Evolutionary conservation across 2,329 filamentous ascomycete species (phyloP), one percentile per base, ranked within the genome.

Genomic region (Ophiocordyceps camponoti-leonardi): DNA sequence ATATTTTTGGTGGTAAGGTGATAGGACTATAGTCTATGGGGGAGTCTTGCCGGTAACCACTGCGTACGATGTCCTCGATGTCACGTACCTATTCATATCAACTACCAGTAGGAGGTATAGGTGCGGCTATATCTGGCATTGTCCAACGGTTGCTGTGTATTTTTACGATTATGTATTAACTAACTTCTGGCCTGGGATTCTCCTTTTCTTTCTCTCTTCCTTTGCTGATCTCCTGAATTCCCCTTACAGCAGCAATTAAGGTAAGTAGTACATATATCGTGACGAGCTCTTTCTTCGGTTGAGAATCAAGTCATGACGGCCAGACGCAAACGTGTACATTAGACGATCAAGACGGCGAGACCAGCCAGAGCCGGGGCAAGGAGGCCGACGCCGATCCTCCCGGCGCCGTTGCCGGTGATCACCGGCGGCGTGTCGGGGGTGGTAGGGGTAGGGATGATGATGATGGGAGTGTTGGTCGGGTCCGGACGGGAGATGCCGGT

Each of bases 311-410:
- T n/a, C n/a, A n/a, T n/a, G n/a, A n/a, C n/a, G n/a, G n/a, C n/a
- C n/a, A n/a, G n/a, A n/a, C n/a, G n/a, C n/a, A n/a, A n/a, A n/a
- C n/a, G n/a, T 3, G 10, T 14, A 4, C 10, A 2, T 12, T 39
- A 67, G 48, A 67, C 50, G 46, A 61, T 52, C 39, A 69, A 45
- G 20, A 60, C 63, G 44, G 59, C 63, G 35, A 65, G 47, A 47
- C 61, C 67, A 40, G 59, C 66, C 30, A 65, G 46, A 42, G 64
- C 51, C 40, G 67, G 54, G 46, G 62, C 61, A 23, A 61, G 63
- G 22, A 63, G 44, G 45, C 60, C 61, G 26, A 60, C 53, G 35
- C 56, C 57, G 31, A 57, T 49, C 52, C 60, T 63, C 47, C 55
- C 58, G 42, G 61, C 66, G 20, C 57, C 66, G 37, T 58, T 65